phyloP scores from a whole-genome alignment of 2,329 filamentous ascomycete species.

The Leptographium wingfieldii region DNA sequence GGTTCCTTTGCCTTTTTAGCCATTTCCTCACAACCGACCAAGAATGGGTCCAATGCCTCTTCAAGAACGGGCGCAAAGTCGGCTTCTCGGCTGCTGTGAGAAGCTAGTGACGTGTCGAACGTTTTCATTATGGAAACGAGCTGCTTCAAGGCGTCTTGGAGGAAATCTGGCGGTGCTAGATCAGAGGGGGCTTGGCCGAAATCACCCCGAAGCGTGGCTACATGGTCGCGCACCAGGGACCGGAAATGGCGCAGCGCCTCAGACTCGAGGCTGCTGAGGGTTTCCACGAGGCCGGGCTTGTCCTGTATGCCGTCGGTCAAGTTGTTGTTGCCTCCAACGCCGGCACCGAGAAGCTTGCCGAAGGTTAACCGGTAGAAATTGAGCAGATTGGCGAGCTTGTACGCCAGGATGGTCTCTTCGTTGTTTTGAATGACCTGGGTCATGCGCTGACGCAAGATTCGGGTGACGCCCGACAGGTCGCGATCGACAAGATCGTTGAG shows the following conservation, averaged over 20 bases:
- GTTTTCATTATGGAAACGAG: slow-evolving; percentile 71
- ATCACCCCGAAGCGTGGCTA: slow-evolving; percentile 60
- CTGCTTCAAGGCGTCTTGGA: slow-evolving; percentile 67
- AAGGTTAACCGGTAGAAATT: slow-evolving; percentile 86
- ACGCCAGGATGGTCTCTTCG: slow-evolving; percentile 77
- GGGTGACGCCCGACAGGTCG: slow-evolving; percentile 67
- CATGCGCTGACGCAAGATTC: slow-evolving; percentile 76
- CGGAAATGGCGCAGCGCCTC: slow-evolving; percentile 76
- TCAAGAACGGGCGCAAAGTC: slow-evolving; percentile 64
- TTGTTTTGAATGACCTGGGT: slow-evolving; percentile 89
- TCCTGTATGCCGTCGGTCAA: background rate
- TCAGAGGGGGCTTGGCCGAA: slow-evolving; percentile 59
- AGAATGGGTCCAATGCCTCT: slow-evolving; percentile 76
- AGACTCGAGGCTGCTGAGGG: slow-evolving; percentile 55
- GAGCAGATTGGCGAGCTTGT: slow-evolving; percentile 80
- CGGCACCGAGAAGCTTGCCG: slow-evolving; percentile 54
- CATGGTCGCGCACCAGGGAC: slow-evolving; percentile 66
- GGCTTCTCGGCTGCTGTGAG: slow-evolving; percentile 43
- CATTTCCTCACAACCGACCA: slow-evolving; percentile 61
- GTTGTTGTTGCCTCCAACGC: background rate
- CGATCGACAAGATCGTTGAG: slow-evolving; percentile 78
- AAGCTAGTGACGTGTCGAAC: slow-evolving; percentile 67
- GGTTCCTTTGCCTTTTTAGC: slow-evolving; percentile 41
- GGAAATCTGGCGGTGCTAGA: slow-evolving; percentile 65
- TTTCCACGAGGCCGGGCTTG: slow-evolving; percentile 54